phyloP scores from a whole-genome alignment of 2,329 filamentous ascomycete species.

The Fusarium buxicola region DNA sequence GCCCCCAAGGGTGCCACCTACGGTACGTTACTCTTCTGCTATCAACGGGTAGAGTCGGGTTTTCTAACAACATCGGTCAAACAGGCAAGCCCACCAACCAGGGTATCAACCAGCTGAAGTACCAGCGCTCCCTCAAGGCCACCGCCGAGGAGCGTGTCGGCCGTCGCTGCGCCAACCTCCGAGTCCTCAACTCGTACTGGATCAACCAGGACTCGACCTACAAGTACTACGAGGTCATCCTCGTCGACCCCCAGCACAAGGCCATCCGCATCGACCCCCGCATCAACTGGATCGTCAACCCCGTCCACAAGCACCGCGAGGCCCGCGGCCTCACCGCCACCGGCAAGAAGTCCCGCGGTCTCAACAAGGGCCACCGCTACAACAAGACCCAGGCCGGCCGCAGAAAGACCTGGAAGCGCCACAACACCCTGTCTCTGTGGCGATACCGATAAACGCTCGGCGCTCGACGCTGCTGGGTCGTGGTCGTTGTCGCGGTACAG shows the following conservation, averaged over 20 bases:
- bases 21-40: slow-evolving; percentile 70
- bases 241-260: slow-evolving; percentile 99
- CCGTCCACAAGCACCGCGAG: slow-evolving; percentile 99
- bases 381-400: slow-evolving; percentile 97
- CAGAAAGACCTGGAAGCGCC: slow-evolving; percentile 99
- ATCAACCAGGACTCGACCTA: slow-evolving; percentile 99
- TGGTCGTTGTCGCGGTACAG: slow-evolving; percentile 25
- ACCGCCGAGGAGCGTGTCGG: slow-evolving; percentile 99
- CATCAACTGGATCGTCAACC: slow-evolving; percentile 99
- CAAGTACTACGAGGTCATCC: slow-evolving; percentile 99
- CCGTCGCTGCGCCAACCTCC: slow-evolving; percentile 97
- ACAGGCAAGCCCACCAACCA: slow-evolving; percentile 99
- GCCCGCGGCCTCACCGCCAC: slow-evolving; percentile 95
- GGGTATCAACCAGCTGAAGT: slow-evolving; percentile 99
- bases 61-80: slow-evolving; percentile 36
- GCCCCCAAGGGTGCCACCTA: slow-evolving; percentile 98
- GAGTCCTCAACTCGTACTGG: slow-evolving; percentile 99
- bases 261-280: slow-evolving; percentile 98
- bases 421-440: slow-evolving; percentile 99
- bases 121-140: slow-evolving; percentile 97
- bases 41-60: neutral
- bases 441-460: slow-evolving; percentile 82
- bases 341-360: slow-evolving; percentile 99
- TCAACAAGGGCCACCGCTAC: slow-evolving; percentile 99
- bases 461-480: slow-evolving; percentile 18